Evolutionary conservation across 2,329 filamentous ascomycete species (phyloP).

Genomic region (Pseudofabraea citricarpa): DNA sequence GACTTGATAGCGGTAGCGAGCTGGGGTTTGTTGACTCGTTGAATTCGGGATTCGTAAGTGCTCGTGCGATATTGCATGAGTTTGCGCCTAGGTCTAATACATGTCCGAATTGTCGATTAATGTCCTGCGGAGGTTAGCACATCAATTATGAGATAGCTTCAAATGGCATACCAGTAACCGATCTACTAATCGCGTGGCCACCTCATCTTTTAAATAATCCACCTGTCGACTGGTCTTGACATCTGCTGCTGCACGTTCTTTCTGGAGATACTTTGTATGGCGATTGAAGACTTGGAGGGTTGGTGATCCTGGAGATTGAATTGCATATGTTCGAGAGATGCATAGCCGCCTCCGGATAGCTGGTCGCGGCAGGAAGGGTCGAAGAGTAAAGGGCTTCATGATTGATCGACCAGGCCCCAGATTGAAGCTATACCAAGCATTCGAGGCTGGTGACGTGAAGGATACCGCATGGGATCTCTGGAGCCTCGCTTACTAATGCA

Average conservation of each 20-base stretch:
- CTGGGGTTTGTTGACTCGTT: constrained; percentile 44
- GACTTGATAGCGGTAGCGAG: constrained; percentile 63
- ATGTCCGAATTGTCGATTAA: constrained; percentile 79
- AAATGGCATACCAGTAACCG: constrained; percentile 62
- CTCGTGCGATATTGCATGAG: constrained; percentile 87
- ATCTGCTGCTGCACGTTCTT: constrained; percentile 74
- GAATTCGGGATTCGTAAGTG: constrained; percentile 68
- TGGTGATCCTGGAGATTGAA: constrained; percentile 71
- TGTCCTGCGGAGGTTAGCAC: constrained; percentile 54
- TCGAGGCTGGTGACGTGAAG: constrained; percentile 3
- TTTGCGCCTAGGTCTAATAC: constrained; percentile 94
- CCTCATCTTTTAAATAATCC: constrained; percentile 92
- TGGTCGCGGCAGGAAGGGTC: constrained; percentile 16
- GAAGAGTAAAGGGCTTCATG: constrained; percentile 22
- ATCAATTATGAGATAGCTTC: background rate
- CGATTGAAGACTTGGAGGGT: constrained; percentile 89
- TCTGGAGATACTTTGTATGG: constrained; percentile 83
- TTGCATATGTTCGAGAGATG: constrained; percentile 60
- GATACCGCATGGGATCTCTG: background rate
- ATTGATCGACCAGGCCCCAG: background rate
- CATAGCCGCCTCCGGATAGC: constrained; percentile 12
- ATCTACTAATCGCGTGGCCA: constrained; percentile 79
- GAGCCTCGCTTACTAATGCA: constrained; percentile 1
- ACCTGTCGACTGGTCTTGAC: constrained; percentile 69
- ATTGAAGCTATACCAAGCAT: too few relatives aligned